Percentiles rank a stretch among this genome's conserved stretches.
phyloP scores from a whole-genome alignment of 306 rosid species.

The Cercis canadensis region DNA sequence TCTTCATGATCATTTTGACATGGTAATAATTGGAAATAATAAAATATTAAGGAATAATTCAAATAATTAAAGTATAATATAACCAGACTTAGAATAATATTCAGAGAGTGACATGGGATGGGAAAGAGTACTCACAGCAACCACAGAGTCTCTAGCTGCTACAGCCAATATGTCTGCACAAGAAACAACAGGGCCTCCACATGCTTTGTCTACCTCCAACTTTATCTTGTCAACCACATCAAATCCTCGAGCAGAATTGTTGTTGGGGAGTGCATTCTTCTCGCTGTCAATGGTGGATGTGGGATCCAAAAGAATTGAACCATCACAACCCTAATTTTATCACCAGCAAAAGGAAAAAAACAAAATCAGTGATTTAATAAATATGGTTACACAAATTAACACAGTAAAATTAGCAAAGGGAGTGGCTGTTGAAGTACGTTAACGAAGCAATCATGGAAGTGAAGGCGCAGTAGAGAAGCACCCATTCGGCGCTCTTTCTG shows the following conservation, averaged over 20 bases:
- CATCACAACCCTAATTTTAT: constrained; percentile 53
- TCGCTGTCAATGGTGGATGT: constrained; percentile 48
- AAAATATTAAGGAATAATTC: neutral
- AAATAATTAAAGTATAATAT: neutral
- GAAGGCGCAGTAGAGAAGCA: constrained; percentile 53
- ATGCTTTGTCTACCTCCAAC: constrained; percentile 39
- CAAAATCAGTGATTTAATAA: neutral
- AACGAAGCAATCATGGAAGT: constrained; percentile 62
- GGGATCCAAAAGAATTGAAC: constrained; percentile 49
- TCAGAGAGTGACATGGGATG: no score
- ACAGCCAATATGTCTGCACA: constrained; percentile 56
- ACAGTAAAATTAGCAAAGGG: no score
- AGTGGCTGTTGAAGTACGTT: constrained; percentile 16
- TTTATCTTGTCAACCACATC: constrained; percentile 57
- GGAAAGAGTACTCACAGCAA: constrained; percentile 24
- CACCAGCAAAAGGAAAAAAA: neutral
- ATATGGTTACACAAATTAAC: neutral
- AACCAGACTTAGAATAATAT: no score
- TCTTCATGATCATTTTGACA: no score
- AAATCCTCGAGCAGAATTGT: constrained; percentile 42
- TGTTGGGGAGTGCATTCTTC: constrained; percentile 36
- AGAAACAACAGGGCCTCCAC: constrained; percentile 50
- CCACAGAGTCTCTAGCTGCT: constrained; percentile 52
- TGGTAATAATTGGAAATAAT: no score
- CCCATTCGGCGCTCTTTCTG: constrained; percentile 48